Evolutionary conservation across 768 basidiomycete genomes (phyloP).

Genomic region (Boletus tylopilopsis): DNA sequence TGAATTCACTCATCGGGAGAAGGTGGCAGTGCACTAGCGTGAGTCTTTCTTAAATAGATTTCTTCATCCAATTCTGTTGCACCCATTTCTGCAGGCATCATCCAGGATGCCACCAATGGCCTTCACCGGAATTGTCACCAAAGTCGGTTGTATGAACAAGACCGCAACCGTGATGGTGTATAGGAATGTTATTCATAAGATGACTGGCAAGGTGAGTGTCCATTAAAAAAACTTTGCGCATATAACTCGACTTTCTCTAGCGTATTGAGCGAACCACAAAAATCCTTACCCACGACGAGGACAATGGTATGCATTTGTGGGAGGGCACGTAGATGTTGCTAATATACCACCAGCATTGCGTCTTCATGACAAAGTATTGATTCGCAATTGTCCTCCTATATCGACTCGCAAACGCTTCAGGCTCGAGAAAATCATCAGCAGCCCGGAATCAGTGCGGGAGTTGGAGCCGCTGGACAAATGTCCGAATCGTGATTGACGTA

Average conservation of each 20-base stretch:
- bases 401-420: constrained; percentile 77
- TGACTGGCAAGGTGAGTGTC: constrained; percentile 68
- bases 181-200: constrained; percentile 64
- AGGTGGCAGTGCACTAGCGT: too few relatives aligned
- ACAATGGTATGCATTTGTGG: constrained; percentile 50
- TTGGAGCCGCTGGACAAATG: constrained; percentile 19
- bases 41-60: too few relatives aligned
- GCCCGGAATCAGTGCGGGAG: constrained; percentile 63
- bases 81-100: background rate
- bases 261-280: constrained; percentile 74
- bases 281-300: constrained; percentile 71
- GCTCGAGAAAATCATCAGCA: constrained; percentile 61
- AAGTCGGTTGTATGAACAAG: constrained; percentile 79
- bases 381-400: constrained; percentile 78
- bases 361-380: constrained; percentile 66
- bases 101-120: constrained; percentile 71
- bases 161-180: constrained; percentile 83
- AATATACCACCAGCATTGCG: constrained; percentile 47
- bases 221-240: background rate
- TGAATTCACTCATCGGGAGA: too few relatives aligned
- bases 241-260: constrained; percentile 34
- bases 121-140: constrained; percentile 71
- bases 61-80: too few relatives aligned
- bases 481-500: background rate
- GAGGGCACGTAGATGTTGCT: background rate